phyloP scores from a whole-genome alignment of 306 rosid genomes.

The Lathyrus aphaca region DNA sequence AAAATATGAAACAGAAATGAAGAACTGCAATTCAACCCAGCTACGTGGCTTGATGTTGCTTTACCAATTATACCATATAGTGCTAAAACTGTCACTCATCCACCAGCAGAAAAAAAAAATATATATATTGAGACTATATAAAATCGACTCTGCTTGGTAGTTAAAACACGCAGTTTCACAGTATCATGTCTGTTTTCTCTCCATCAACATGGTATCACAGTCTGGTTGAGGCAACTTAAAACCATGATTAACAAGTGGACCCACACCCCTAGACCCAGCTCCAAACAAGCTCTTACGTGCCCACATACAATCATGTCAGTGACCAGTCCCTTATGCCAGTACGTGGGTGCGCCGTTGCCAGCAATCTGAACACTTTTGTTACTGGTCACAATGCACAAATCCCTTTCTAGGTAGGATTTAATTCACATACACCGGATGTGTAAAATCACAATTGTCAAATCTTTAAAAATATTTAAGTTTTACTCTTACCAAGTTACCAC shows the following conservation, averaged over 20 bases:
- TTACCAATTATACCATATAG: slow-evolving; percentile 23
- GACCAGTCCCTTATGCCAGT: not conserved
- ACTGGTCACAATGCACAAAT: too few relatives aligned
- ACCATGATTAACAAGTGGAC: not conserved
- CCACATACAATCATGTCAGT: not conserved
- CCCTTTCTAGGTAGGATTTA: too few relatives aligned
- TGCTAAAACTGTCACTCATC: slow-evolving; percentile 7
- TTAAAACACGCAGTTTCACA: not conserved
- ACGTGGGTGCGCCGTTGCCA: not conserved
- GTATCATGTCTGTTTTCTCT: not conserved
- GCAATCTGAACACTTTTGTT: too few relatives aligned
- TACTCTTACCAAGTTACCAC: too few relatives aligned
- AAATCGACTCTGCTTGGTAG: not conserved
- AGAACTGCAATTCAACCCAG: slow-evolving; percentile 11
- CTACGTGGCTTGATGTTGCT: slow-evolving; percentile 15
- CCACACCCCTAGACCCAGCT: slow-evolving; percentile 3
- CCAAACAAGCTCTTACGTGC: not conserved
- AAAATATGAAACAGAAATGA: slow-evolving; percentile 25
- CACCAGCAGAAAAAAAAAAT: slow-evolving; percentile 3
- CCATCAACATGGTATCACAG: not conserved
- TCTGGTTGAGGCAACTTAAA: not conserved
- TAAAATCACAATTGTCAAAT: too few relatives aligned
- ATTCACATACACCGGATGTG: too few relatives aligned
- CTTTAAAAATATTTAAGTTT: too few relatives aligned
- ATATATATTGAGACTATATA: not conserved